A percentile compares a stretch with the other conserved stretches of the same genome.
Conservation (phyloP, 805 yeast species). For the Cyberlindnera americana region DNA sequence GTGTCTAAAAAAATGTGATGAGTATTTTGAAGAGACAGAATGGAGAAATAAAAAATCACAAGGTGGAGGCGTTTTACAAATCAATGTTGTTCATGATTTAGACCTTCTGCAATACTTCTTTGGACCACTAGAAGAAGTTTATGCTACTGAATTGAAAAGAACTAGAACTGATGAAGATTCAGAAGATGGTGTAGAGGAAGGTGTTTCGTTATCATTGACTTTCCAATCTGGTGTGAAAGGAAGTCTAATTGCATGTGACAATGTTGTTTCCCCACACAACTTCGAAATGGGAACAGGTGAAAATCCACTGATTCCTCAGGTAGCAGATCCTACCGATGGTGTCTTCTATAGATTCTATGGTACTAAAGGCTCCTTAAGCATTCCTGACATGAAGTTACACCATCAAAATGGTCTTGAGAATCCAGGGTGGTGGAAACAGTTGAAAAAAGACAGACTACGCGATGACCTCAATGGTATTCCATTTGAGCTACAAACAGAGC, state of each 20-base stretch:
- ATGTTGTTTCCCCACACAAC: slow-evolving; percentile 19
- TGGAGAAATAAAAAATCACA: slow-evolving; percentile 16
- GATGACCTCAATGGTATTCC: slow-evolving; percentile 13
- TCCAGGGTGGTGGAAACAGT: slow-evolving; percentile 18
- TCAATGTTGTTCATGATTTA: slow-evolving; percentile 21
- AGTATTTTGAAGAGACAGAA: slow-evolving; percentile 16
- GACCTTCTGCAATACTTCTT: slow-evolving; percentile 18
- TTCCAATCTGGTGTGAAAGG: slow-evolving; percentile 18
- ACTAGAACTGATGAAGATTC: slow-evolving; percentile 6
- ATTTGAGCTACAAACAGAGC: slow-evolving; percentile 18
- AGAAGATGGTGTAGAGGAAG: slow-evolving; percentile 20
- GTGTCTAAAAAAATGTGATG: slow-evolving; percentile 19
- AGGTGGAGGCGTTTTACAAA: slow-evolving; percentile 21
- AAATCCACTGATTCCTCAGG: slow-evolving; percentile 19
- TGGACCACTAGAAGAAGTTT: slow-evolving; percentile 18
- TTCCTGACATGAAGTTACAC: slow-evolving; percentile 17
- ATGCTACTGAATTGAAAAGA: slow-evolving; percentile 16
- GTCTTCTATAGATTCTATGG: slow-evolving; percentile 20
- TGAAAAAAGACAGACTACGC: slow-evolving; percentile 6
- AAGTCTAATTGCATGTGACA: slow-evolving; percentile 18
- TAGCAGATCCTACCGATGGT: slow-evolving; percentile 11
- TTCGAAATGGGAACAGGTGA: slow-evolving; percentile 25
- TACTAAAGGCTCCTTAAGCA: slow-evolving; percentile 15
- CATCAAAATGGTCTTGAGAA: slow-evolving; percentile 13
- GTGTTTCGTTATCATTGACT: slow-evolving; percentile 15